Evolutionary conservation across 352 stramenopile species (phyloP).

Genomic region (Globisporangium okanoganense): DNA sequence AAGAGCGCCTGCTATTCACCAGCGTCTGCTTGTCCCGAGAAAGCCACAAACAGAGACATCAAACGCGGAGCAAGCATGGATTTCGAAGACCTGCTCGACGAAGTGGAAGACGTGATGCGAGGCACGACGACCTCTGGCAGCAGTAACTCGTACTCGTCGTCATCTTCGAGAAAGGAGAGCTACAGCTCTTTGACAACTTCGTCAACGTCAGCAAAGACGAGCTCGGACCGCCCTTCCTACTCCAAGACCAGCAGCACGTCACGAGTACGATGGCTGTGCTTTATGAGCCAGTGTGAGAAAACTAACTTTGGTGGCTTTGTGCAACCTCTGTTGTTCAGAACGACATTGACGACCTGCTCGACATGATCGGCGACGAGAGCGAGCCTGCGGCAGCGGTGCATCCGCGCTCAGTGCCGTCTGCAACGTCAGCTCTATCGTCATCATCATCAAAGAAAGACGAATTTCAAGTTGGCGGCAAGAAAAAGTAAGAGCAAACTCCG

Average conservation of each 20-base stretch:
- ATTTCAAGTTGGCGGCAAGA: slow-evolving; percentile 40
- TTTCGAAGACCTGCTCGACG: slow-evolving; percentile 66
- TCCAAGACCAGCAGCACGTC: slow-evolving; percentile 7
- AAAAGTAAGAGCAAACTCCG: slow-evolving; percentile 37
- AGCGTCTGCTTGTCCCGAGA: background rate
- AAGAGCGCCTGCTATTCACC: background rate
- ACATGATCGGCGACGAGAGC: slow-evolving; percentile 54
- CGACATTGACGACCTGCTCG: slow-evolving; percentile 71
- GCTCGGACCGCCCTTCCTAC: background rate
- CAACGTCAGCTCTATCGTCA: slow-evolving; percentile 5
- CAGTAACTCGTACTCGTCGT: background rate
- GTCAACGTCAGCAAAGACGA: background rate
- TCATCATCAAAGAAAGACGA: slow-evolving; percentile 21
- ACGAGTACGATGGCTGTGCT: slow-evolving; percentile 1
- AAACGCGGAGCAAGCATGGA: slow-evolving; percentile 32
- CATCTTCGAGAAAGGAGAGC: slow-evolving; percentile 10
- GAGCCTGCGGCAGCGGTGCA: slow-evolving; percentile 24
- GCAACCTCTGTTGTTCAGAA: slow-evolving; percentile 22
- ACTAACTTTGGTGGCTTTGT: slow-evolving; percentile 2
- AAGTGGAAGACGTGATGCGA: slow-evolving; percentile 66
- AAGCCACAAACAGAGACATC: background rate
- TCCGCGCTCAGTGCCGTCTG: slow-evolving; percentile 17
- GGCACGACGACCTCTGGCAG: slow-evolving; percentile 10
- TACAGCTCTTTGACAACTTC: background rate
- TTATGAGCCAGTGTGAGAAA: background rate